phyloP scores from a whole-genome alignment of 1,139 yeast genomes.

The Meyerozyma sp. region DNA sequence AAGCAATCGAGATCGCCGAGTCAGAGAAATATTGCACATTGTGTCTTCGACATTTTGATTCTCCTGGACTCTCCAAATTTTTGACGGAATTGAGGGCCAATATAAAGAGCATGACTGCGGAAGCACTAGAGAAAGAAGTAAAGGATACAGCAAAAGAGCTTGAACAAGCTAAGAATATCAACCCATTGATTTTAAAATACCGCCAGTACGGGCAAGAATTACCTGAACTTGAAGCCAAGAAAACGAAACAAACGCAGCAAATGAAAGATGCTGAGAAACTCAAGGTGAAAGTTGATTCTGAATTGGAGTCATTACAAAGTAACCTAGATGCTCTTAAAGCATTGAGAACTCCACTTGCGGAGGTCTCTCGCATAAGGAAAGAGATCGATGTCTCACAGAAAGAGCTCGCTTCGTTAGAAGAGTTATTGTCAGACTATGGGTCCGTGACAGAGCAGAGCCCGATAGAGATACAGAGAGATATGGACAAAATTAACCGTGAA shows the following conservation, averaged over 20 bases:
- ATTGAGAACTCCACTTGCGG: constrained; percentile 26
- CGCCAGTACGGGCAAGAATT: neutral
- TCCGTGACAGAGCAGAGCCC: constrained; percentile 22
- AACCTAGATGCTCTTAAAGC: constrained; percentile 10
- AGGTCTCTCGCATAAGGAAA: constrained; percentile 27
- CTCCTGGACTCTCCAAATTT: constrained; percentile 27
- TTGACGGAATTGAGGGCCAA: constrained; percentile 29
- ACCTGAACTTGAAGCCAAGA: constrained; percentile 25
- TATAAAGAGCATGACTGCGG: constrained; percentile 30
- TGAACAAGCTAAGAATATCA: constrained; percentile 7
- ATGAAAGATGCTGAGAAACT: constrained; percentile 18
- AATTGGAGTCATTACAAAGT: constrained; percentile 7
- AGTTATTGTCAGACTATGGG: constrained; percentile 34
- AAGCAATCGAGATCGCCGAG: constrained; percentile 59
- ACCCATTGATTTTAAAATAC: constrained; percentile 5
- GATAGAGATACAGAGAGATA: constrained; percentile 49
- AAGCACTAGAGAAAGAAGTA: constrained; percentile 11
- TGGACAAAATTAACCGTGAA: constrained; percentile 35
- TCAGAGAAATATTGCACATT: constrained; percentile 53
- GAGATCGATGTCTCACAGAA: constrained; percentile 29
- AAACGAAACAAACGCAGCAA: constrained; percentile 27
- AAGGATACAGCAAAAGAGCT: constrained; percentile 7
- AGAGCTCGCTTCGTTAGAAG: constrained; percentile 31
- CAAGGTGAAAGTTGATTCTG: constrained; percentile 8
- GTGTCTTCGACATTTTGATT: constrained; percentile 59